Evolutionary conservation across 805 yeast species (phyloP), one percentile per base, ranked within the genome.

Genomic region (Tetrapisispora namnaoensis): DNA sequence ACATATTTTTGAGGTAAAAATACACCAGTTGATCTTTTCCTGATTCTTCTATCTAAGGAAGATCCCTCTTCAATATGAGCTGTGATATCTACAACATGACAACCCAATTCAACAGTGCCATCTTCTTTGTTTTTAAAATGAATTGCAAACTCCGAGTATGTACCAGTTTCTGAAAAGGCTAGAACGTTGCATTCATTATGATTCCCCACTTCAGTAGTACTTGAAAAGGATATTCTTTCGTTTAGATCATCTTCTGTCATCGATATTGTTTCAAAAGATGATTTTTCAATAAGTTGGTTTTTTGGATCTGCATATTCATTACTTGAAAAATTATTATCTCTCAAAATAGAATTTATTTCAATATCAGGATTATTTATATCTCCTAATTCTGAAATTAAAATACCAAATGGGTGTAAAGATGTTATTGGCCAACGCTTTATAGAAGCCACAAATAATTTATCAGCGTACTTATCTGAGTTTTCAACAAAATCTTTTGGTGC

Each of bases 361-460:
- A 91, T 86, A 21, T 75, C 71, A 2, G 81, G 76, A 53, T 83
- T 91, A 55, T 82, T 86, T 59, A 86, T 79, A 37, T 79, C 76
- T 22, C 99, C 99, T 53, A 93, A 72, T 57, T 86, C 86, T 42
- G 90, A 85, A 24, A 91, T 83, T 49, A 93, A 72, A 30, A 96
- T 89, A 58, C 99, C 99, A 63, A 93, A 93, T 5, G 99, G 99
- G 72, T 93, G 99, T 66, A 93, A 76, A 0, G 98, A 91, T 10
- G 99, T 93, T 67, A 93, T 93, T 61, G 99, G 99, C 99, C 99
- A 93, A 67, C 99, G 83, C 66, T 93, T 93, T 61, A 93, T 91
- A 1, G 95, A 85, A 0, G 98, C 97, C 52, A 93, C 91, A 63
- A 91, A 93, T 46, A 90, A 70, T 58, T 83, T 86, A 62, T 86